phyloP scores from a whole-genome alignment of 2,329 filamentous ascomycete genomes.

The Arthrinium puccinioides region DNA sequence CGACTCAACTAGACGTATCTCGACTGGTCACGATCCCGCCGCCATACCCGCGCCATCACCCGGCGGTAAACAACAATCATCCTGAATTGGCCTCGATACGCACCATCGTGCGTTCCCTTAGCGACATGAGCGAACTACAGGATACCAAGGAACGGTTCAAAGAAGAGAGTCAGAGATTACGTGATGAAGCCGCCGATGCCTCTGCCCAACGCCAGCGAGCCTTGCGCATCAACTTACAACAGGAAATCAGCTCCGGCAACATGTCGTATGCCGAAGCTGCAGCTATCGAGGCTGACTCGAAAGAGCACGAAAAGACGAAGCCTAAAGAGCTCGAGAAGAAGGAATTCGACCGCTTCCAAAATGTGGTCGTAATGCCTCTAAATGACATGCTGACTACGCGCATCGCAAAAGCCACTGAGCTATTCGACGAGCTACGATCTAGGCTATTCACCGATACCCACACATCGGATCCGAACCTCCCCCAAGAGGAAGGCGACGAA shows the following conservation, averaged over 20 bases:
- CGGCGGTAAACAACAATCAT: slow-evolving; percentile 92
- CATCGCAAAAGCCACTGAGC: slow-evolving; percentile 63
- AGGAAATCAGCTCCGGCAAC: slow-evolving; percentile 68
- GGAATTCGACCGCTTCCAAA: slow-evolving; percentile 80
- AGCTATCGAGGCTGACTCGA: slow-evolving; percentile 69
- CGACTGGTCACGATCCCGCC: slow-evolving; percentile 88
- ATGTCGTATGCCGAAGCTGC: slow-evolving; percentile 80
- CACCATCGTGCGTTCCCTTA: slow-evolving; percentile 63
- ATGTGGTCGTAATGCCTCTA: slow-evolving; percentile 72
- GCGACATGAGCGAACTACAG: slow-evolving; percentile 66
- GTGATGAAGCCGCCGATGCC: slow-evolving; percentile 45
- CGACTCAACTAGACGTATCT: slow-evolving; percentile 72
- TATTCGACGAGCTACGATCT: slow-evolving; percentile 69
- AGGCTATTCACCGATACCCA: slow-evolving; percentile 68
- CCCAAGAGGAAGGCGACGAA: slow-evolving; percentile 92
- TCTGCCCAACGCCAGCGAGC: slow-evolving; percentile 50
- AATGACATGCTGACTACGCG: slow-evolving; percentile 73
- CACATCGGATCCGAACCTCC: slow-evolving; percentile 65
- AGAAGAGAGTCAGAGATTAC: slow-evolving; percentile 48
- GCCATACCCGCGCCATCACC: slow-evolving; percentile 88
- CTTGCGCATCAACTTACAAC: slow-evolving; percentile 68
- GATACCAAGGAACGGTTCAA: slow-evolving; percentile 58
- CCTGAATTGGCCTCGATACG: slow-evolving; percentile 78
- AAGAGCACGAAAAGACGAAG: slow-evolving; percentile 60
- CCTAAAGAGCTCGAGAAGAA: slow-evolving; percentile 68